Conservation (phyloP, 768 basidiomycete species). For the Trametes cingulata region DNA sequence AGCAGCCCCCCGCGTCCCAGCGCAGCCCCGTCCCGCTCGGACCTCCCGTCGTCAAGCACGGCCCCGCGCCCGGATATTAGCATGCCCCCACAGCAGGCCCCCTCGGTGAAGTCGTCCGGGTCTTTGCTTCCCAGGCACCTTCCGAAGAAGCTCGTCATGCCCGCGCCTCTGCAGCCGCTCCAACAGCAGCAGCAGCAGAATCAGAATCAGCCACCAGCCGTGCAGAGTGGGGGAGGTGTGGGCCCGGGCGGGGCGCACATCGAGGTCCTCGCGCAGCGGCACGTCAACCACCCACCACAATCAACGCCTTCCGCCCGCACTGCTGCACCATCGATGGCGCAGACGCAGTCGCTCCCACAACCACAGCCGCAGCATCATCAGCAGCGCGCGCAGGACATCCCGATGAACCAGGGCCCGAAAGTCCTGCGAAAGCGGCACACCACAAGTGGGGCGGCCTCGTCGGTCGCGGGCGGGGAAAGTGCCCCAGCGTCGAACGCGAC, state of each 20-base stretch:
- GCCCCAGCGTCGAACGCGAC: conserved; percentile 21
- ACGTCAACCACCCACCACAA: conserved; percentile 2
- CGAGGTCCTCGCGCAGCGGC: conserved; percentile 19
- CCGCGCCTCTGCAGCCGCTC: conserved; percentile 55
- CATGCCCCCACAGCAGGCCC: conserved; percentile 12
- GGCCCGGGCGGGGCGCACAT: conserved; percentile 7
- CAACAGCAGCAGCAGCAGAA: conserved; percentile 9
- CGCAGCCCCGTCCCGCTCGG: not conserved
- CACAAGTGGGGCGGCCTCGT: conserved; percentile 3
- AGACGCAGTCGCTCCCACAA: not conserved
- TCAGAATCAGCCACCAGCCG: not conserved
- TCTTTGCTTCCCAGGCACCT: conserved; percentile 38
- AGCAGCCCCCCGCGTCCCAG: conserved; percentile 1
- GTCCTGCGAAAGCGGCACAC: conserved; percentile 30
- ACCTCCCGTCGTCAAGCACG: not conserved
- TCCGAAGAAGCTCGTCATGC: conserved; percentile 75
- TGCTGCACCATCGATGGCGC: not conserved
- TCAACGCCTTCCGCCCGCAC: not conserved
- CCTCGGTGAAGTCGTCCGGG: conserved; percentile 4
- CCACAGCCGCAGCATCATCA: not conserved
- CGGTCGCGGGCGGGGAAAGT: not conserved
- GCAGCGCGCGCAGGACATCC: conserved; percentile 26
- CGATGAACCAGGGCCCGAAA: conserved; percentile 27
- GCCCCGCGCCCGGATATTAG: conserved; percentile 20
- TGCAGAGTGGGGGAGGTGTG: not conserved